Evolutionary conservation across 352 stramenopile species (phyloP).

Genomic region (Globisporangium solare): DNA sequence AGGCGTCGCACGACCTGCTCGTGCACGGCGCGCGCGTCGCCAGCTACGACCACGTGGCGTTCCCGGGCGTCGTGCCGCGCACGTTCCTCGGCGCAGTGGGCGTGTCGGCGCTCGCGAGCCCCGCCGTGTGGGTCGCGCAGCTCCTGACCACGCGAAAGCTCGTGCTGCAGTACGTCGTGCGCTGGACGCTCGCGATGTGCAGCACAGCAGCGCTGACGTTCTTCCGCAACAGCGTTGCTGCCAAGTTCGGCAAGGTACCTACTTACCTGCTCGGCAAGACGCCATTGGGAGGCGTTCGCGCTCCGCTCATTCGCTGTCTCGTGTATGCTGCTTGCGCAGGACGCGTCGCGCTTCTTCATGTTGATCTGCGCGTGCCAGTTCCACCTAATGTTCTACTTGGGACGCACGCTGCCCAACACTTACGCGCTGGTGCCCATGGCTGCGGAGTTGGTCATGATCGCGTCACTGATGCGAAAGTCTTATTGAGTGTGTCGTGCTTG

Average conservation of each 20-base stretch:
- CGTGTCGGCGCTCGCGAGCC: conserved; percentile 42
- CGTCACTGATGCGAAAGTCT: conserved; percentile 26
- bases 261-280: neutral
- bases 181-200: conserved; percentile 55
- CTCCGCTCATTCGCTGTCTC: neutral
- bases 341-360: conserved; percentile 72
- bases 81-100: conserved; percentile 93
- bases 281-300: conserved; percentile 1
- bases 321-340: conserved; percentile 13
- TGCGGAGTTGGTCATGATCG: conserved; percentile 13
- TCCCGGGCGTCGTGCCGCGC: conserved; percentile 97
- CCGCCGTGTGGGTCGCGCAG: conserved; percentile 30
- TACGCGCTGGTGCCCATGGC: conserved; percentile 89
- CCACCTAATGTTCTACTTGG: conserved; percentile 97
- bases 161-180: conserved; percentile 51
- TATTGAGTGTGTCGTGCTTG: neutral
- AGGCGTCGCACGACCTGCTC: conserved; percentile 97
- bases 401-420: conserved; percentile 95
- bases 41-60: conserved; percentile 96
- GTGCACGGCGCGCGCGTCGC: conserved; percentile 46
- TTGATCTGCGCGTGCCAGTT: conserved; percentile 92
- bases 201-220: conserved; percentile 48
- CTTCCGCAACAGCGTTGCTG: conserved; percentile 57
- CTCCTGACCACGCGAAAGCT: conserved; percentile 34
- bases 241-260: conserved; percentile 46